These are phyloP conservation scores for Cyberlindnera euphorbiae DNA, from an alignment of 805 yeast species.

Conservation along the genomic window DNA sequence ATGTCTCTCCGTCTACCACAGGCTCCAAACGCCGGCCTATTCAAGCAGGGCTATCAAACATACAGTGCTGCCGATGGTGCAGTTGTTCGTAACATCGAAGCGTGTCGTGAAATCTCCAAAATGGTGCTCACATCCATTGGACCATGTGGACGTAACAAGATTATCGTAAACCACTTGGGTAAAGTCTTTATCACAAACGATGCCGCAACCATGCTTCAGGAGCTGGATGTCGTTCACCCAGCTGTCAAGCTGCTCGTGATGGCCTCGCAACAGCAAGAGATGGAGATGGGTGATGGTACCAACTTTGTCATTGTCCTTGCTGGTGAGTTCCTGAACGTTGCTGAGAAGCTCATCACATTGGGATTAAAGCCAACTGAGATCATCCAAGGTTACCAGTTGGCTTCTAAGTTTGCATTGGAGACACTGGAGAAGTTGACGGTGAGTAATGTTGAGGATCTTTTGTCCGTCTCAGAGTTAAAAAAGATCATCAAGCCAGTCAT, in stretches of 20 bases:
- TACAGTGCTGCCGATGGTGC: constrained; percentile 92
- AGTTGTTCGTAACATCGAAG: constrained; percentile 84
- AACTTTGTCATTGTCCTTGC: constrained; percentile 89
- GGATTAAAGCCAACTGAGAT: constrained; percentile 93
- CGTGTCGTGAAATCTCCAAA: constrained; percentile 86
- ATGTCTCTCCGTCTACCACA: constrained; percentile 91
- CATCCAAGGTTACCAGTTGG: constrained; percentile 86
- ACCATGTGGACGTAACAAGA: constrained; percentile 95
- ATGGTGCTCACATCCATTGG: constrained; percentile 95
- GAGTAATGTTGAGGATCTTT: constrained; percentile 54
- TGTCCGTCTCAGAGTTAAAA: constrained; percentile 48
- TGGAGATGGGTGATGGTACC: constrained; percentile 96
- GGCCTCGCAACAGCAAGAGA: constrained; percentile 96
- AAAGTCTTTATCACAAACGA: constrained; percentile 89
- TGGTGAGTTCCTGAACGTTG: constrained; percentile 83
- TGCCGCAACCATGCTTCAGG: constrained; percentile 96
- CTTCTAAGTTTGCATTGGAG: constrained; percentile 67
- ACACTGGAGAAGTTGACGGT: constrained; percentile 64
- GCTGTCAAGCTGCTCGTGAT: constrained; percentile 92
- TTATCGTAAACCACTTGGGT: constrained; percentile 83
- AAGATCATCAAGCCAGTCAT: constrained; percentile 84
- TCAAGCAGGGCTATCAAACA: constrained; percentile 91
- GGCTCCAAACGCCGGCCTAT: constrained; percentile 89
- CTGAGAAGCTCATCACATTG: constrained; percentile 76
- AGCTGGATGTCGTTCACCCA: constrained; percentile 92